Conservation (phyloP, 2,329 filamentous ascomycete species). For the Xylaria sp. region DNA sequence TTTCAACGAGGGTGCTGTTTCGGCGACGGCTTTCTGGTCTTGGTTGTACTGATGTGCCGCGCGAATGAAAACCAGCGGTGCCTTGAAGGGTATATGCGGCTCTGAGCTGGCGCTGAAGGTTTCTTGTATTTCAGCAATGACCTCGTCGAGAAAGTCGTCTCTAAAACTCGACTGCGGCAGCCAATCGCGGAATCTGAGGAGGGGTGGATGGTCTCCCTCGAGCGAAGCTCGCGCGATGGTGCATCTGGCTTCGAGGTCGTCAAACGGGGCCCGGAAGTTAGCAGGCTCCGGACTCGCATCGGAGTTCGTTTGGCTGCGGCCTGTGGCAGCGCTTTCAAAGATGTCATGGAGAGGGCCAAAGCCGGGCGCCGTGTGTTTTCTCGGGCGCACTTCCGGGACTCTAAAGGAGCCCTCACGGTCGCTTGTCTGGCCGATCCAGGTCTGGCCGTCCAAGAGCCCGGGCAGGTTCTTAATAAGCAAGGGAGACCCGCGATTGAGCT, state of each 20-base stretch:
- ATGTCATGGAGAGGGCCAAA: conserved; percentile 26
- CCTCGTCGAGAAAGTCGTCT: conserved; percentile 3
- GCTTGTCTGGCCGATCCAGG: conserved; percentile 17
- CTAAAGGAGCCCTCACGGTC: conserved; percentile 24
- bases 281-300: neutral
- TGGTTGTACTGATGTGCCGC: conserved; percentile 35
- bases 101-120: neutral
- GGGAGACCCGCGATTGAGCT: conserved; percentile 10
- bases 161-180: conserved; percentile 17
- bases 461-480: conserved; percentile 29
- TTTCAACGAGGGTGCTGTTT: neutral
- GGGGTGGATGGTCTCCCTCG: conserved; percentile 19
- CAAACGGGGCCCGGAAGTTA: conserved; percentile 14
- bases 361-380: neutral
- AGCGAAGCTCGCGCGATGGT: conserved; percentile 10
- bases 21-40: neutral
- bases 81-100: conserved; percentile 23
- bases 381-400: neutral
- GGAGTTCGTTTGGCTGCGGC: neutral
- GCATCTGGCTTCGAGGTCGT: conserved; percentile 18
- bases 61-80: conserved; percentile 32
- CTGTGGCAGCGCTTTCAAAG: conserved; percentile 19
- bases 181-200: conserved; percentile 27
- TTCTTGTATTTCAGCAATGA: conserved; percentile 14
- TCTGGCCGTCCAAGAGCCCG: conserved; percentile 23